These are phyloP conservation scores for Pelargonium cotyledonis DNA, from an alignment of 441 rosid species.

Conservation along the genomic window DNA sequence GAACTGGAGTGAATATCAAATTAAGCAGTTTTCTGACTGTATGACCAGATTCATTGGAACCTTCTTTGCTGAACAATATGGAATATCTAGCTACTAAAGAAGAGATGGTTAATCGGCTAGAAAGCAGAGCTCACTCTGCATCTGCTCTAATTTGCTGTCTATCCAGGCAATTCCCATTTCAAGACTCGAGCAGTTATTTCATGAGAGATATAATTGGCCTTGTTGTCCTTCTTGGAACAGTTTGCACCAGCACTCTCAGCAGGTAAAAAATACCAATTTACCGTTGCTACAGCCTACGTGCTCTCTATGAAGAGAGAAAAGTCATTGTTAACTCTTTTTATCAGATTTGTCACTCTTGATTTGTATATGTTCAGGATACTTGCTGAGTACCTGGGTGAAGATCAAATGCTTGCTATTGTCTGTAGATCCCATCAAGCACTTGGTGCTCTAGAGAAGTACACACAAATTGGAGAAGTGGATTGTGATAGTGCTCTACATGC, in stretches of 20 bases:
- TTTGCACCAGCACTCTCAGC: slow-evolving; percentile 38
- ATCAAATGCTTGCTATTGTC: slow-evolving; percentile 57
- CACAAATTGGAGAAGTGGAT: slow-evolving; percentile 34
- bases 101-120: slow-evolving; percentile 36
- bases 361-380: slow-evolving; percentile 35
- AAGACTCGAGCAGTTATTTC: slow-evolving; percentile 19
- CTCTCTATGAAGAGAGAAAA: background rate
- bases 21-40: slow-evolving; percentile 2
- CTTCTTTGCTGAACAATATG: slow-evolving; percentile 16
- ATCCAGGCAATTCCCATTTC: slow-evolving; percentile 12
- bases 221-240: slow-evolving; percentile 70
- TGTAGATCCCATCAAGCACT: slow-evolving; percentile 41
- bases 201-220: slow-evolving; percentile 39
- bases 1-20: background rate
- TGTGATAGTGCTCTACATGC: slow-evolving; percentile 29
- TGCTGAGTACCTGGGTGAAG: slow-evolving; percentile 58
- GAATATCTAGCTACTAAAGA: slow-evolving; percentile 33
- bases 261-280: slow-evolving; percentile 28
- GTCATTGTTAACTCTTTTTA: background rate
- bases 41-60: slow-evolving; percentile 35
- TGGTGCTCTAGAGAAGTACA: slow-evolving; percentile 29
- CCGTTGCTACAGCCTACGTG: background rate
- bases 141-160: slow-evolving; percentile 38
- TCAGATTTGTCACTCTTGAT: background rate
- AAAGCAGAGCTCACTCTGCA: slow-evolving; percentile 34